Evolutionary conservation across 2,329 filamentous ascomycete species (phyloP), one percentile per base, ranked within the genome.

Genomic region (Fusarium subtropicale): DNA sequence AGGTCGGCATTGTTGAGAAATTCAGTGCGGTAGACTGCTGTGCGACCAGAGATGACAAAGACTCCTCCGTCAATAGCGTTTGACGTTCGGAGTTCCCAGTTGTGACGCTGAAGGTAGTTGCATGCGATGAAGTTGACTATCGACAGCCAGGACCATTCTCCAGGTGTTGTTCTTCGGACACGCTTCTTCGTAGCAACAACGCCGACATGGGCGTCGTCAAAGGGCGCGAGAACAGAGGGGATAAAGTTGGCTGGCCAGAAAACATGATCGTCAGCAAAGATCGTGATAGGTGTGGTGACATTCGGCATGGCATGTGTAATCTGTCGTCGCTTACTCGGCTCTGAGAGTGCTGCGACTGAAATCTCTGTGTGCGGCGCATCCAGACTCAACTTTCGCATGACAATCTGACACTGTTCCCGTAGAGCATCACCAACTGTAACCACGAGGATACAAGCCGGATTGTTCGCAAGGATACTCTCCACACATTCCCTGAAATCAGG

Each of bases 81-180:
- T 9, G 85, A 85, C 0, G 86, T 80, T 1, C 84, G 81, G 54
- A 87, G 85, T 72, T 90, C 88, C 74, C 86, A 90, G 72, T 89
- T 90, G 75, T 89, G 86, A 0, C 88, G 85, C 68, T 86, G 83
- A 1, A 91, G 82, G 72, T 90, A 90, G n/a, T 83, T 75, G 31
- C 84, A 84, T 0, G 85, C 87, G 20, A 90, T 79, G 72, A 88
- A 83, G 76, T 90, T 89, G 75, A 81, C 82, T 54, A 84, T 76
- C 0, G 77, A 77, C 1, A 36, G 31, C 56, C 76, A 76, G 7
- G 56, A 57, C 74, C 74, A 78, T 2, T 75, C 31, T 6, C 75
- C 74, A 0, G 68, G 66, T 0, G 57, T 55, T 9, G 79, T 78
- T 3, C 85, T 82, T 8, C 79, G 77, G 9, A 87, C 86, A 0